A percentile compares a stretch with the other conserved stretches of the same genome.
Conservation (phyloP, 495 filamentous ascomycete genomes). For the Hypoxylon intermedium region DNA sequence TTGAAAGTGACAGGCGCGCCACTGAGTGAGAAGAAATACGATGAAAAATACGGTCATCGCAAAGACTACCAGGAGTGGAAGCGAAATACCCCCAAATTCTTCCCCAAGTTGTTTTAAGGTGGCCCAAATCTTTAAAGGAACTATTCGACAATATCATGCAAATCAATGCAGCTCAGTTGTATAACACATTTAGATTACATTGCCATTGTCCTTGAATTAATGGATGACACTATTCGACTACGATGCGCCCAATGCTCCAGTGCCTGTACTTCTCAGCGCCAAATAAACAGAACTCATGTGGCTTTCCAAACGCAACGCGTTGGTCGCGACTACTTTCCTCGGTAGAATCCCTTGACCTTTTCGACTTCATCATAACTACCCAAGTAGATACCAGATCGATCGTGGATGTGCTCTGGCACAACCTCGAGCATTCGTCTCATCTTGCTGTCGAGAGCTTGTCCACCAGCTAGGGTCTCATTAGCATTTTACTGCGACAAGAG, state of each 20-base stretch:
- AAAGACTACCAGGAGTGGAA: conserved; percentile 74
- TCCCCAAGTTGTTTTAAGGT: conserved; percentile 63
- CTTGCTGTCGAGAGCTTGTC: conserved; percentile 85
- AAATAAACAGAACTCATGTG: conserved; percentile 4
- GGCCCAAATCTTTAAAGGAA: background rate
- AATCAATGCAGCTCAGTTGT: background rate
- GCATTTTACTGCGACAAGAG: background rate
- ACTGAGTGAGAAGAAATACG: conserved; percentile 69
- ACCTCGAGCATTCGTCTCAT: conserved; percentile 91
- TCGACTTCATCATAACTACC: conserved; percentile 94
- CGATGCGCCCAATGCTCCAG: conserved; percentile 17
- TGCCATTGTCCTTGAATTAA: background rate
- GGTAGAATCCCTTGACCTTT: conserved; percentile 81
- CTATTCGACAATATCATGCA: background rate
- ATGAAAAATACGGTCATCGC: conserved; percentile 65
- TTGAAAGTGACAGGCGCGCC: conserved; percentile 67
- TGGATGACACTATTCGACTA: conserved; percentile 8
- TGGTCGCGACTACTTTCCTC: conserved; percentile 37
- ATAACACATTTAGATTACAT: background rate
- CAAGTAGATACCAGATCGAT: conserved; percentile 94
- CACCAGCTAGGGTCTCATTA: conserved; percentile 68
- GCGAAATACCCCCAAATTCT: conserved; percentile 67
- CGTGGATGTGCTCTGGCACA: conserved; percentile 92
- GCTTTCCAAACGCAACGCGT: background rate
- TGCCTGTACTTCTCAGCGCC: conserved; percentile 19